These are phyloP conservation scores for Scytalidium sp. DNA, from an alignment of 2,329 filamentous ascomycete genomes.

Conservation along the genomic window DNA sequence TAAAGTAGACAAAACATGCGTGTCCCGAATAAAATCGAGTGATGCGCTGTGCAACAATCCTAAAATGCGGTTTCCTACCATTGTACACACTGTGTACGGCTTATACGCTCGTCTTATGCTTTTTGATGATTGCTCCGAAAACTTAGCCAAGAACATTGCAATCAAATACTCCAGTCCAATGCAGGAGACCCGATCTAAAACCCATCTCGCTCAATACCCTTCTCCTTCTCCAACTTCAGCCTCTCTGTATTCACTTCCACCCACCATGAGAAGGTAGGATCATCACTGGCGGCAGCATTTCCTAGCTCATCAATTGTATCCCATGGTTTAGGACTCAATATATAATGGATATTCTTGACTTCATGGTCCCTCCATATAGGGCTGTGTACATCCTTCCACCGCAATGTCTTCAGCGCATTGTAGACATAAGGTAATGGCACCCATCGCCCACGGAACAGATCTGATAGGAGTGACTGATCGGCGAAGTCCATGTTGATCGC, in stretches of 20 bases:
- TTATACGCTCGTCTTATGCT: too few relatives aligned
- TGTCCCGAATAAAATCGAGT: too few relatives aligned
- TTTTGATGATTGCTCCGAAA: too few relatives aligned
- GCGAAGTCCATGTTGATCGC: slow-evolving; percentile 52
- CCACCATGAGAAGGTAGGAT: slow-evolving; percentile 56
- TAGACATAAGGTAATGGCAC: slow-evolving; percentile 57
- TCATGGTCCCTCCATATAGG: slow-evolving; percentile 55
- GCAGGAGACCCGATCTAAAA: slow-evolving; percentile 12
- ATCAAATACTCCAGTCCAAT: too few relatives aligned
- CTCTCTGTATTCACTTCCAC: slow-evolving; percentile 44
- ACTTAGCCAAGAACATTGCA: too few relatives aligned
- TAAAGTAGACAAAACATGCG: too few relatives aligned
- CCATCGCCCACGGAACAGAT: slow-evolving; percentile 54
- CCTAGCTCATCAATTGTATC: slow-evolving; percentile 45
- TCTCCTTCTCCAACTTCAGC: slow-evolving; percentile 35
- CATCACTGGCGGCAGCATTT: slow-evolving; percentile 32
- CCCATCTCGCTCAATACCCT: slow-evolving; percentile 24
- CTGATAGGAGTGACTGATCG: slow-evolving; percentile 56
- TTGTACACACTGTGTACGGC: too few relatives aligned
- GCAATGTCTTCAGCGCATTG: slow-evolving; percentile 61
- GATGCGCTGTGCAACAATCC: too few relatives aligned
- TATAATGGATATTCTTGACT: slow-evolving; percentile 62
- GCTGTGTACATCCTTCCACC: slow-evolving; percentile 49
- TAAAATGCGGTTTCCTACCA: too few relatives aligned
- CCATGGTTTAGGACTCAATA: slow-evolving; percentile 61